Conservation (phyloP, 345 rosid genomes). For the Acer yangbiense region DNA sequence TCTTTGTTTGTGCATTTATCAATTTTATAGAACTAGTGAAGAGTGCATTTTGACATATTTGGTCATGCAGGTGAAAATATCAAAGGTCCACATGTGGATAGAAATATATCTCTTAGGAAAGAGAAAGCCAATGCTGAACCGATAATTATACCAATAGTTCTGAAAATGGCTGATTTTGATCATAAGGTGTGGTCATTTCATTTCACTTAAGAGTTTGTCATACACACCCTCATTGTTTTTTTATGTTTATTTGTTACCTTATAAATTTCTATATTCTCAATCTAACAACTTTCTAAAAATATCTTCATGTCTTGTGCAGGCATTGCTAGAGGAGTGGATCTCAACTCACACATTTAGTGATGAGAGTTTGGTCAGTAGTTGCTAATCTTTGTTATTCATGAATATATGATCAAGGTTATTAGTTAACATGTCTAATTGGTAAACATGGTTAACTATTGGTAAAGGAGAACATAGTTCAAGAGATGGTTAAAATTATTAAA, state of each 20-base stretch:
- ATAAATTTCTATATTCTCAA: conserved; percentile 5
- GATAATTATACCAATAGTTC: conserved; percentile 76
- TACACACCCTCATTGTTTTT: neutral
- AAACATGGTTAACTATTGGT: neutral
- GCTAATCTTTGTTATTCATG: neutral
- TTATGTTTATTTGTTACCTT: neutral
- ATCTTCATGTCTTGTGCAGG: conserved; percentile 43
- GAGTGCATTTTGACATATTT: conserved; percentile 14
- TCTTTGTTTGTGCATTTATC: neutral
- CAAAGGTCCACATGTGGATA: conserved; percentile 37
- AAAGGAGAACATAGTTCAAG: neutral
- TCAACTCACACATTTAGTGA: conserved; percentile 60
- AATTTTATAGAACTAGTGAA: conserved; percentile 12
- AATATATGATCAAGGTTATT: neutral
- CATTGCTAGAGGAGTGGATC: conserved; percentile 94
- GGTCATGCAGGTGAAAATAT: conserved; percentile 45
- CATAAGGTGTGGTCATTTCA: conserved; percentile 62
- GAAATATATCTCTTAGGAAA: conserved; percentile 36
- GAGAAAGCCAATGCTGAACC: conserved; percentile 77
- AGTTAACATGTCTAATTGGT: neutral
- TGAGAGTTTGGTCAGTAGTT: conserved; percentile 43
- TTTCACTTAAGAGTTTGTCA: conserved; percentile 7
- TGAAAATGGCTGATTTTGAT: conserved; percentile 94
- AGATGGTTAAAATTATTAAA: neutral
- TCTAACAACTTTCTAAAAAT: conserved; percentile 3